Percentiles rank a stretch among this genome's conserved stretches.
phyloP scores from a whole-genome alignment of 148 eudicot genomes.

The Oxyria digyna region DNA sequence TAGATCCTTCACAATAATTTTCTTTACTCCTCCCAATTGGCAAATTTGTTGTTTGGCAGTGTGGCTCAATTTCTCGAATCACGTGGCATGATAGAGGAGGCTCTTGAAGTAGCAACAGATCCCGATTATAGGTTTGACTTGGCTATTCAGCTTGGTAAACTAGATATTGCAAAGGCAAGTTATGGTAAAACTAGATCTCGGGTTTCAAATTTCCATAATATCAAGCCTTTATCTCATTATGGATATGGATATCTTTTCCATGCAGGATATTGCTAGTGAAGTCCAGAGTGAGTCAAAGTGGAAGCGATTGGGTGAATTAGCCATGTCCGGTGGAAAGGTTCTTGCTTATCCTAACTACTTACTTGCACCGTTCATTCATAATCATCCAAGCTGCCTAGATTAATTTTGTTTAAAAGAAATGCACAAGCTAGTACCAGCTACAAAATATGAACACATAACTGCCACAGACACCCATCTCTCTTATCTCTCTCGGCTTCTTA shows the following conservation, averaged over 20 bases:
- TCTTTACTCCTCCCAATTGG: slow-evolving; percentile 47
- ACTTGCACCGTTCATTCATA: background rate
- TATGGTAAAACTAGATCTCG: background rate
- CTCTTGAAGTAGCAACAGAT: slow-evolving; percentile 95
- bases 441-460: background rate
- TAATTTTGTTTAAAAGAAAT: background rate
- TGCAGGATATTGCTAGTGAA: slow-evolving; percentile 83
- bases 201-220: background rate
- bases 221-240: background rate
- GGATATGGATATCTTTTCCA: background rate
- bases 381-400: background rate
- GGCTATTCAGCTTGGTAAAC: slow-evolving; percentile 87
- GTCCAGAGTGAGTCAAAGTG: slow-evolving; percentile 90
- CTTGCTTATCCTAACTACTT: slow-evolving; percentile 5
- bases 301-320: slow-evolving; percentile 99
- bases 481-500: background rate
- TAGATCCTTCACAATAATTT: background rate
- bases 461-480: background rate
- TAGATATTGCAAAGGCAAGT: slow-evolving; percentile 72
- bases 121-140: slow-evolving; percentile 98
- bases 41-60: slow-evolving; percentile 41
- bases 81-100: slow-evolving; percentile 85
- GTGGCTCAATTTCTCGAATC: slow-evolving; percentile 97
- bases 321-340: slow-evolving; percentile 96
- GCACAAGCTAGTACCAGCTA: background rate